These are phyloP conservation scores for Cladobotryum mycophilum DNA, from an alignment of 2,329 filamentous ascomycete species.

Conservation along the genomic window DNA sequence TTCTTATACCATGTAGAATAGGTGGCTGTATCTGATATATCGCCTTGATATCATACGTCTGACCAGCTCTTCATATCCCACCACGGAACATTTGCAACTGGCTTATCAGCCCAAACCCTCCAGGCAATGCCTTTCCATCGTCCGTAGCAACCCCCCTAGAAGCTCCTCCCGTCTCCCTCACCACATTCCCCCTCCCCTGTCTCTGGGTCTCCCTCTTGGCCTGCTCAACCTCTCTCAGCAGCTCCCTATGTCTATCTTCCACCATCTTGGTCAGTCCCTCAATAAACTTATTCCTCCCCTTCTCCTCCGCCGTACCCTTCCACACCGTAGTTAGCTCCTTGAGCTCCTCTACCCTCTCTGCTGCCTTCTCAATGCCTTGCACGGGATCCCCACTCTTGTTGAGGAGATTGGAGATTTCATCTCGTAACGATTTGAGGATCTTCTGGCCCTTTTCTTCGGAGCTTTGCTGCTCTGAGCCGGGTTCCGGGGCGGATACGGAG, in stretches of 20 bases:
- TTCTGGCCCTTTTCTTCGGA: slow-evolving; percentile 84
- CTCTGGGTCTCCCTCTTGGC: slow-evolving; percentile 27
- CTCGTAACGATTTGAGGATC: slow-evolving; percentile 61
- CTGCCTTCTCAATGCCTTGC: slow-evolving; percentile 67
- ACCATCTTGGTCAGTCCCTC: slow-evolving; percentile 75
- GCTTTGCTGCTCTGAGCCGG: slow-evolving; percentile 55
- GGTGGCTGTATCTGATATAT: too few species aligned
- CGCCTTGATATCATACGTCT: neutral
- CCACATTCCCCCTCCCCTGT: slow-evolving; percentile 25
- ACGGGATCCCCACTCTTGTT: slow-evolving; percentile 50
- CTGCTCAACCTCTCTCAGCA: slow-evolving; percentile 47
- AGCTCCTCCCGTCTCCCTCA: slow-evolving; percentile 28
- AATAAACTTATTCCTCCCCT: slow-evolving; percentile 72
- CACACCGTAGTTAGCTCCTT: slow-evolving; percentile 74
- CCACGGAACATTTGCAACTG: slow-evolving; percentile 55
- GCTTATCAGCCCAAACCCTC: slow-evolving; percentile 55
- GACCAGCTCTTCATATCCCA: slow-evolving; percentile 33
- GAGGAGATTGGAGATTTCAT: slow-evolving; percentile 66
- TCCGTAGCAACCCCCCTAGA: slow-evolving; percentile 21
- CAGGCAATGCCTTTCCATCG: slow-evolving; percentile 38
- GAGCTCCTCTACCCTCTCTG: slow-evolving; percentile 67
- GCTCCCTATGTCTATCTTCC: slow-evolving; percentile 61
- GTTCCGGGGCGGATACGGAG: slow-evolving; percentile 80
- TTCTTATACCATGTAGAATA: too few species aligned
- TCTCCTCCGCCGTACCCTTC: slow-evolving; percentile 95